These are phyloP conservation scores for Drosera capensis DNA, from an alignment of 148 eudicot genomes.

Conservation along the genomic window DNA sequence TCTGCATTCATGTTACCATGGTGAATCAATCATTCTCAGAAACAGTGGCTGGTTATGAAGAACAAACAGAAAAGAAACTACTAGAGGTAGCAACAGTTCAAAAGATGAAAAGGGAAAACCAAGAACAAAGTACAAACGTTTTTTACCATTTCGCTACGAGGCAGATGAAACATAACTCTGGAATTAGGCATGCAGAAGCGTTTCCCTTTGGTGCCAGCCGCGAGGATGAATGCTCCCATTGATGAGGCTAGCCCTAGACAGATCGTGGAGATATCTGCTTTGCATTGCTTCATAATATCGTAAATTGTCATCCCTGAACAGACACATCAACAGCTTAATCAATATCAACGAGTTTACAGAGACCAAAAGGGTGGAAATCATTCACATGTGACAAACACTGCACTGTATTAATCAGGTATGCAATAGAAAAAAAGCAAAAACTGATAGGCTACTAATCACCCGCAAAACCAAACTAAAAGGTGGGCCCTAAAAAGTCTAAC, in stretches of 20 bases:
- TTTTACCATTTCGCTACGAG: conserved; percentile 64
- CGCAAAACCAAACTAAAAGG: too few species aligned
- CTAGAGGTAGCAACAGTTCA: not conserved
- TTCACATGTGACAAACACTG: too few species aligned
- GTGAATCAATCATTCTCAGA: not conserved
- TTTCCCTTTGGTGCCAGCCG: conserved; percentile 89
- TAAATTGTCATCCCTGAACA: conserved; percentile 97
- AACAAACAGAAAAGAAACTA: not conserved
- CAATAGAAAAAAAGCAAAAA: too few species aligned
- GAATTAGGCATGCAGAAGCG: conserved; percentile 94
- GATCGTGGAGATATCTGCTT: conserved; percentile 88
- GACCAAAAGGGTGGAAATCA: too few species aligned
- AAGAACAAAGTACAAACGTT: conserved; percentile 4
- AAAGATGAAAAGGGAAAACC: not conserved
- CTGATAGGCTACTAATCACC: too few species aligned
- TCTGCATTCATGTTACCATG: conserved; percentile 27
- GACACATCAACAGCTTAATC: conserved; percentile 8
- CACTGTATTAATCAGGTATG: too few species aligned
- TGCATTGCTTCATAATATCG: conserved; percentile 93
- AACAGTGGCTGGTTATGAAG: not conserved
- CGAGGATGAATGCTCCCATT: conserved; percentile 95
- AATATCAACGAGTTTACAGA: not conserved
- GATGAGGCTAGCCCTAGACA: conserved; percentile 94
- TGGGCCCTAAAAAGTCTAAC: too few species aligned
- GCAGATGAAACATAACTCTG: conserved; percentile 83